Evolutionary conservation across 306 rosid genomes (phyloP), one percentile per base, ranked within the genome.

Genomic region (Pachyrhizus erosus): DNA sequence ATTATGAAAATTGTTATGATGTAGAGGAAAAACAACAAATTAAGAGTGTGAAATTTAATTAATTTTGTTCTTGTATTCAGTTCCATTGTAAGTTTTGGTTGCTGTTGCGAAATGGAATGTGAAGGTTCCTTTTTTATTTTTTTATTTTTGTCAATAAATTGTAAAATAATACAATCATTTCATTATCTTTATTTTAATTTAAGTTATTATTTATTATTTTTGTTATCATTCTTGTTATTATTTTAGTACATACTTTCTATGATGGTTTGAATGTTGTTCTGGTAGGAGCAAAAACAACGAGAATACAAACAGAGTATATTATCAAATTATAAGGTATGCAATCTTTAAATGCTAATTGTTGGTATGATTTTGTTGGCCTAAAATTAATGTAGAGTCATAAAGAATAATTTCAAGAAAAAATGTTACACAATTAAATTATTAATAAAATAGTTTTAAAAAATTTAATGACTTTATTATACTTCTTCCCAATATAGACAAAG

Each of bases 281-380:
- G 77, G 75, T 88, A 93, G 98, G 88, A 84, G 80, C 91, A 87
- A 75, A 89, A 73, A 74, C 92, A 91, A 66, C 89, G 87, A 80
- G 94, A 90, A 51, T 93, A 91, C 87, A 87, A 80, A 79, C 89
- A 89, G 86, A 88, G 65, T 86, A 93, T 93, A 82, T 79, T 87
- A 15, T 76, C 93, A 27, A 27, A 27, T 27, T 27, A 27, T 27
- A 27, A 79, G 98, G 97, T 95, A 82, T 51, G 83, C 43, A 23
- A 48, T 69, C 24, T 39, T 66, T 33, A 58, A 82, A 26, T 49
- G 24, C 43, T 31, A 75, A 55, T 80, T 72, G 14, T 52, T 51
- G 54, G n/a, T 74, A 27, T 39, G 14, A 15, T 13, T 70, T 42
- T 40, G 27, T 75, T 74, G 49, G 66, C 31, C 60, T 67, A 64